A percentile compares a stretch with the other conserved stretches of the same genome.
phyloP scores from a whole-genome alignment of 305 asterid genomes.

The Fraxinus sp. region DNA sequence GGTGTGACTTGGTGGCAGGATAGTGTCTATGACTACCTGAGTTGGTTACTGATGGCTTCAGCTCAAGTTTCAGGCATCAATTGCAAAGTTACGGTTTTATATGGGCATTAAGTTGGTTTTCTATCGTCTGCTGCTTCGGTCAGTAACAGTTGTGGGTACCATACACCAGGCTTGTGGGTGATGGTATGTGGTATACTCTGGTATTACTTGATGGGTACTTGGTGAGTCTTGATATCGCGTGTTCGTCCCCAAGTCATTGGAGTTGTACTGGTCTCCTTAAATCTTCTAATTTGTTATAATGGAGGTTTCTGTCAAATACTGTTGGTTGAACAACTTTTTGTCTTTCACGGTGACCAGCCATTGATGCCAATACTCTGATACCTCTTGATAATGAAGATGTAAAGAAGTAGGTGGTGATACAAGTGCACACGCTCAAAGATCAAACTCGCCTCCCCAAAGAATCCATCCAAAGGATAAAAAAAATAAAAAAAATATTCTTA shows the following conservation, averaged over 20 bases:
- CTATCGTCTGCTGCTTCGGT: neutral
- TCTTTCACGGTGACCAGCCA: neutral
- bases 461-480: neutral
- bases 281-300: neutral
- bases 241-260: neutral
- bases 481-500: no score
- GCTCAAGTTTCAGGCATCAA: neutral
- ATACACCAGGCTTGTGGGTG: neutral
- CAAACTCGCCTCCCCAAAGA: neutral
- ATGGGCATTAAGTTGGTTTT: neutral
- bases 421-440: neutral
- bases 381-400: neutral
- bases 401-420: neutral
- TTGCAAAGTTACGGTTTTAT: neutral
- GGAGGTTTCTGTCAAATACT: neutral
- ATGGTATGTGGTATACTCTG: neutral
- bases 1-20: neutral
- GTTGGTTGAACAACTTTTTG: neutral
- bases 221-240: neutral
- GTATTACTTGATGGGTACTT: neutral
- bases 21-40: neutral
- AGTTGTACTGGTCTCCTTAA: neutral
- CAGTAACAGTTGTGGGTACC: neutral
- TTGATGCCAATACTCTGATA: neutral
- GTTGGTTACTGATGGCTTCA: neutral